These are phyloP conservation scores for Emmonsia crescens DNA, from an alignment of 2,329 filamentous ascomycete genomes.

Conservation along the genomic window DNA sequence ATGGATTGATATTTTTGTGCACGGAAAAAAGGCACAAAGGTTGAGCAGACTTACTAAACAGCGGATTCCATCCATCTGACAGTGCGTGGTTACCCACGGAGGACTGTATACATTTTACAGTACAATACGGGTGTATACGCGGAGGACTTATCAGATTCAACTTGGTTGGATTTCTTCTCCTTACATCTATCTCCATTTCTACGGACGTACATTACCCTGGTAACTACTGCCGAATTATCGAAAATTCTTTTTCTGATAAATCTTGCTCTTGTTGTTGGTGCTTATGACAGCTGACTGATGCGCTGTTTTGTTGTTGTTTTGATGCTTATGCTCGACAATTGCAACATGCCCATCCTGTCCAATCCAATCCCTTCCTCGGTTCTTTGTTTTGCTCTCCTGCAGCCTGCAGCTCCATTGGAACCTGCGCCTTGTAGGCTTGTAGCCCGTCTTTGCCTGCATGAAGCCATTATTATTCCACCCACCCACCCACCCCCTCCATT, in stretches of 20 bases:
- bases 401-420: conserved; percentile 4
- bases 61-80: not conserved
- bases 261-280: not conserved
- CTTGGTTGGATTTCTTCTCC: not conserved
- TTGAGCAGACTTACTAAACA: not conserved
- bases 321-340: not conserved
- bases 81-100: not conserved
- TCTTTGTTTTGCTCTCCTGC: conserved; percentile 8
- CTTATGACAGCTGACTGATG: not conserved
- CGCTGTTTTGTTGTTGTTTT: not conserved
- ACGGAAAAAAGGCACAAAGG: not conserved
- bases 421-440: not conserved
- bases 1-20: not conserved
- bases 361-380: conserved; percentile 3
- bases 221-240: not conserved
- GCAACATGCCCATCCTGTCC: conserved; percentile 2
- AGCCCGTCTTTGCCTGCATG: conserved; percentile 3
- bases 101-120: not conserved
- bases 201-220: too few relatives aligned
- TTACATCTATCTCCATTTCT: not conserved
- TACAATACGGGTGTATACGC: too few relatives aligned
- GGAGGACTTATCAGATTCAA: not conserved
- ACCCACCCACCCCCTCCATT: conserved; percentile 4
- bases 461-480: too few relatives aligned
- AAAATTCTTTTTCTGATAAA: not conserved